These are phyloP conservation scores for Blastobotrys apis DNA, from an alignment of 1,139 yeast genomes.

Conservation along the genomic window DNA sequence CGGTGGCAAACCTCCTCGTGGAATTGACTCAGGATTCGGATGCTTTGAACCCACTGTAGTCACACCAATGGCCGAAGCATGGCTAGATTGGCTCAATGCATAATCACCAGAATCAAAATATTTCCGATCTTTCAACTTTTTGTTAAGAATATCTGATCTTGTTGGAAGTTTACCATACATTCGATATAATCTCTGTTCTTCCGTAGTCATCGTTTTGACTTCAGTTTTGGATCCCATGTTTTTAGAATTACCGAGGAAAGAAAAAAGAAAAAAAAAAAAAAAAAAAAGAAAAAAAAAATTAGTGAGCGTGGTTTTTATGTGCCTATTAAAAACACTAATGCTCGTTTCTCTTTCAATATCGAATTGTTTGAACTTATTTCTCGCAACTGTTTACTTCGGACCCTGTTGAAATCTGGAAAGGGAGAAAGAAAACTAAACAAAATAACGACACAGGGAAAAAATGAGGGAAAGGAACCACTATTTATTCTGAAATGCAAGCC, in stretches of 20 bases:
- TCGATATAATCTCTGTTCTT: constrained; percentile 50
- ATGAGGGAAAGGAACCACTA: too few relatives aligned
- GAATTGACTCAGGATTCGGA: constrained; percentile 42
- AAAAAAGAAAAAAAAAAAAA: too few relatives aligned
- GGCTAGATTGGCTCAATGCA: constrained; percentile 77
- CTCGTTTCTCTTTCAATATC: too few relatives aligned
- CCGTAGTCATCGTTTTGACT: constrained; percentile 26
- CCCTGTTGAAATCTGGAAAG: too few relatives aligned
- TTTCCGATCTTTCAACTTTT: constrained; percentile 72
- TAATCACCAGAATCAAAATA: constrained; percentile 97
- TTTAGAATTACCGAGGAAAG: neutral
- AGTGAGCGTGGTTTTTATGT: too few relatives aligned
- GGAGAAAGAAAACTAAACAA: too few relatives aligned
- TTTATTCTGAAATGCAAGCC: too few relatives aligned
- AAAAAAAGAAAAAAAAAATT: too few relatives aligned
- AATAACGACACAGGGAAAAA: too few relatives aligned
- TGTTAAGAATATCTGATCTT: constrained; percentile 72
- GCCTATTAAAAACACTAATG: too few relatives aligned
- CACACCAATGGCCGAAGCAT: constrained; percentile 32
- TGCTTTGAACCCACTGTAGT: constrained; percentile 40
- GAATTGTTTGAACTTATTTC: too few relatives aligned
- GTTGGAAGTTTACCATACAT: constrained; percentile 89
- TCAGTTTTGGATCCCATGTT: constrained; percentile 9
- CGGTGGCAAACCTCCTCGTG: constrained; percentile 25
- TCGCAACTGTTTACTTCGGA: too few relatives aligned